These are phyloP conservation scores for Linum tenue DNA, from an alignment of 345 rosid species.

Conservation along the genomic window DNA sequence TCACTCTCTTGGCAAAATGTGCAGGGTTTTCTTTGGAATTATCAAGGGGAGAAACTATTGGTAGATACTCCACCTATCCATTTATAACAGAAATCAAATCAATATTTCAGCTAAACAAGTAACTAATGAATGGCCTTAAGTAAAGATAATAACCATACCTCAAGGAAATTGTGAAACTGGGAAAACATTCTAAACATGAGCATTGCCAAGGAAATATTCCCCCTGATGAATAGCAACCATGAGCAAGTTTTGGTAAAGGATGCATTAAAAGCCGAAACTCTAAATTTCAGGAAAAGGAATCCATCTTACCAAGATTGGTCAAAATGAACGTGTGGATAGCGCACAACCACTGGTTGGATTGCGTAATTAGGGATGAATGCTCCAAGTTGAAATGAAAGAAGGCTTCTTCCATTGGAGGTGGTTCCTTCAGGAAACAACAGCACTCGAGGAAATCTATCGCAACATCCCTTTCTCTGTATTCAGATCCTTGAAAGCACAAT, in stretches of 20 bases:
- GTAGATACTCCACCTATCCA: constrained; percentile 85
- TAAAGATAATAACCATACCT: constrained; percentile 35
- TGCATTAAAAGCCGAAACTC: constrained; percentile 1
- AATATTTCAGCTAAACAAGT: constrained; percentile 5
- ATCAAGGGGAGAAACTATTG: constrained; percentile 56
- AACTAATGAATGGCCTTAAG: constrained; percentile 1
- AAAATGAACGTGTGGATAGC: constrained; percentile 93
- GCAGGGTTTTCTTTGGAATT: constrained; percentile 58
- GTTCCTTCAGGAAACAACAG: constrained; percentile 98
- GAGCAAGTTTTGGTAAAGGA: constrained; percentile 3
- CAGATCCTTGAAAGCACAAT: constrained; percentile 81
- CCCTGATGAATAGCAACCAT: constrained; percentile 37
- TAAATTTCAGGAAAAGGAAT: constrained; percentile 6
- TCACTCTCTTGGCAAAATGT: constrained; percentile 69
- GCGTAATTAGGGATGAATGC: constrained; percentile 85
- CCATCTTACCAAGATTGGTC: constrained; percentile 91
- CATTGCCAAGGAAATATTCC: constrained; percentile 54
- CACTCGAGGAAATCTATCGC: constrained; percentile 69
- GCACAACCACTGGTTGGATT: constrained; percentile 82
- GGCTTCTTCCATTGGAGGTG: constrained; percentile 74
- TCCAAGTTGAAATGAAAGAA: constrained; percentile 91
- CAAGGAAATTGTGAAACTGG: constrained; percentile 97
- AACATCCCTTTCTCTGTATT: constrained; percentile 97
- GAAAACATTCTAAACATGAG: constrained; percentile 97
- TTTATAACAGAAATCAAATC: constrained; percentile 5